Base-by-base conservation (phyloP, 768 basidiomycete genomes). In the Lanmaoa pseudosensibilis region DNA sequence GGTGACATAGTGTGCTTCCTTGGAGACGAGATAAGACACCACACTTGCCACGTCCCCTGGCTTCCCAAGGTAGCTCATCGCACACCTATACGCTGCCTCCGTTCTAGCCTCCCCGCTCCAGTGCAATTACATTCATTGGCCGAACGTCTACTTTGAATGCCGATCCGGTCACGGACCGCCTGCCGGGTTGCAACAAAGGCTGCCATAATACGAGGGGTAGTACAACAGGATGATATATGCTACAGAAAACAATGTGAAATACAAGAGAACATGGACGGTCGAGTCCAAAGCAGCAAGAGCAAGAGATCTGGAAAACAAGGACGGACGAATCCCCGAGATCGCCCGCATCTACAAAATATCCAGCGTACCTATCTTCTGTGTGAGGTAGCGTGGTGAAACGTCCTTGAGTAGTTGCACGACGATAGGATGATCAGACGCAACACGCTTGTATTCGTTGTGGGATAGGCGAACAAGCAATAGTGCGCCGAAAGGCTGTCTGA, bases 121-220 rank as follows among this genome's bases (percentile, higher is more conserved):
- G 2, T 12, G 12, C 19, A 11, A 40, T 15, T 18, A 9, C 21
- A 16, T 18, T 18, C 16, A 45, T 2, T 0, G 74, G n/a, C 73
- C 76, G 78, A 0, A 78, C 18, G 43, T 79, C 77, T 51, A 81
- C 80, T 12, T 74, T 69, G 65, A 82, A 81, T 34, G 78, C 69
- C 0, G 80, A 79, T 1, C 77, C 78, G 2, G 74, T 67, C 36
- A 79, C 77, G 1, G 77, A 73, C 19, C 55, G 33, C n/a, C 40
- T n/a, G n/a, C n/a, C n/a, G n/a, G n/a, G n/a, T n/a, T n/a, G n/a
- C n/a, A n/a, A n/a, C n/a, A n/a, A n/a, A n/a, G n/a, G n/a, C n/a
- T n/a, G n/a, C n/a, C n/a, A n/a, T 27, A 4, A 4, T 27, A 27
- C 4, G 27, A 27, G 8, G 41, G 41, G 13, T 41, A 21, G 15